Conservation (phyloP, 768 basidiomycete genomes). For the Mycena alexandri region DNA sequence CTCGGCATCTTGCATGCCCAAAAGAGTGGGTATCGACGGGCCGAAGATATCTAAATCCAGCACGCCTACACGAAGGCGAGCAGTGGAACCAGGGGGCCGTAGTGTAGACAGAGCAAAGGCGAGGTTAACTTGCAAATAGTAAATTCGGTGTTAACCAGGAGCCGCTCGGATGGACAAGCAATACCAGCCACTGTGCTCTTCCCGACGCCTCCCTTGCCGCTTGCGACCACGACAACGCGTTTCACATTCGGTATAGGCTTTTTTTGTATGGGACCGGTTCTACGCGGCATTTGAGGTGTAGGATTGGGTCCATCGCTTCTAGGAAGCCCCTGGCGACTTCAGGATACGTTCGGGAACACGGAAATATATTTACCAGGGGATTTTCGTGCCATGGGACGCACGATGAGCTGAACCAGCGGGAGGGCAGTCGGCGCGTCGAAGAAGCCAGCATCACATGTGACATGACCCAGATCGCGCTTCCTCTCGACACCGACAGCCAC, state of each 20-base stretch:
- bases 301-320: constrained; percentile 38
- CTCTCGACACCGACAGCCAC: constrained; percentile 1
- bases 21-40: constrained; percentile 92
- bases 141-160: constrained; percentile 2
- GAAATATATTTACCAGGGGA: constrained; percentile 59
- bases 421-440: constrained; percentile 26
- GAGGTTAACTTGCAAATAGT: constrained; percentile 68
- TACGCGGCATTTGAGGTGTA: constrained; percentile 73
- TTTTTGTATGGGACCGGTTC: constrained; percentile 65
- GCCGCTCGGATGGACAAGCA: neutral
- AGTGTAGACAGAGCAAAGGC: constrained; percentile 77
- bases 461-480: constrained; percentile 10
- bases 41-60: constrained; percentile 97
- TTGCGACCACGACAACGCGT: constrained; percentile 86
- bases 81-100: constrained; percentile 48
- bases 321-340: constrained; percentile 36
- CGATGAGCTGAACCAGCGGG: constrained; percentile 42
- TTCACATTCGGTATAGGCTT: constrained; percentile 78
- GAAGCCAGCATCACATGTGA: constrained; percentile 23
- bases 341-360: neutral
- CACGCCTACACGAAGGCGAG: constrained; percentile 79
- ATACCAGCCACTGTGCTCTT: constrained; percentile 94
- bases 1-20: constrained; percentile 84
- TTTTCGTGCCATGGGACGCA: constrained; percentile 61
- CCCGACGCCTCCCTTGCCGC: constrained; percentile 96